Evolutionary conservation across 441 rosid genomes (phyloP).

Genomic region (Metrosideros polymorpha): DNA sequence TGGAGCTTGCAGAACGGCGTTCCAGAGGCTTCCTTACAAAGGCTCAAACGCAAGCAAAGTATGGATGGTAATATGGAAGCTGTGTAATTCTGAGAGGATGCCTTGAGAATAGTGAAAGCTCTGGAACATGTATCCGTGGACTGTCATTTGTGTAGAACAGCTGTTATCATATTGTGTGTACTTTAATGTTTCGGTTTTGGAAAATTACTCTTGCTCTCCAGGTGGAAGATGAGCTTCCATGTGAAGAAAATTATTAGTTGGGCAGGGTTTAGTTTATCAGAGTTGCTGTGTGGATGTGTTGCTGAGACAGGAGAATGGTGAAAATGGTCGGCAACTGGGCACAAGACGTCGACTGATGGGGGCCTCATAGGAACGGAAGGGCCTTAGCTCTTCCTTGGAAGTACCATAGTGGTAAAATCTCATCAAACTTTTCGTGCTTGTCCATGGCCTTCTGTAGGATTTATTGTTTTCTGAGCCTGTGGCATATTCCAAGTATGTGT

Average conservation of each 20-base stretch:
- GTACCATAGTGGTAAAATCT: neutral
- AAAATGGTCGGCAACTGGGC: neutral
- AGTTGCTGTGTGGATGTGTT: neutral
- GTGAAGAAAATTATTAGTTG: neutral
- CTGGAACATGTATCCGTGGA: neutral
- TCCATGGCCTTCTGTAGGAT: neutral
- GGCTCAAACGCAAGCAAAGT: slow-evolving; percentile 86
- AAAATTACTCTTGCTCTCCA: neutral
- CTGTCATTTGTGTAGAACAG: neutral
- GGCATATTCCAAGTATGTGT: neutral
- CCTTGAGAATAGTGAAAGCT: neutral
- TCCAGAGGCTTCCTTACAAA: slow-evolving; percentile 75
- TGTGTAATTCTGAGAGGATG: neutral
- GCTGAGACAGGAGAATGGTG: neutral
- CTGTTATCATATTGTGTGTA: neutral
- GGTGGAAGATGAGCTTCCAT: neutral
- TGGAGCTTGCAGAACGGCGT: slow-evolving; percentile 72
- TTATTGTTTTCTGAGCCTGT: neutral
- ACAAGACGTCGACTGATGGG: neutral
- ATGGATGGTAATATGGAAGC: slow-evolving; percentile 62
- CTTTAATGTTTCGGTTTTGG: neutral
- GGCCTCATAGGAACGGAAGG: neutral
- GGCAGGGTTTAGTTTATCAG: neutral
- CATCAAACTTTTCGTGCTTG: neutral
- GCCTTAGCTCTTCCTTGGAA: neutral